Conservation (phyloP, 2,329 filamentous ascomycete species). For the Arthrobotrys sphaeroides region DNA sequence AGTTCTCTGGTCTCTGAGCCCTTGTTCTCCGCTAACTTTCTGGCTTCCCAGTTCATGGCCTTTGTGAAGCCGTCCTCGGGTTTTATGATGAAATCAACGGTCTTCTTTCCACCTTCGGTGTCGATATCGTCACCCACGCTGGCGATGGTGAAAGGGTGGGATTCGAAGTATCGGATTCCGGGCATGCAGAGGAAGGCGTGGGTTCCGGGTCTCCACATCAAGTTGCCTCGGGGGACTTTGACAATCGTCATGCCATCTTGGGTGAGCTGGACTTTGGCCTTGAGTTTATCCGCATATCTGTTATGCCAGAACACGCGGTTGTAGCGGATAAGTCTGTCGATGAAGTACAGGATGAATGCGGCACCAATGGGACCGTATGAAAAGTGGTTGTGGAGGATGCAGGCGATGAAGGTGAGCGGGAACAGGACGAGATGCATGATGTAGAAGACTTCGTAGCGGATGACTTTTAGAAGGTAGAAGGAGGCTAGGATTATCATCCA, state of each 20-base stretch:
- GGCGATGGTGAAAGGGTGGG: conserved; percentile 46
- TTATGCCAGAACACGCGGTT: conserved; percentile 54
- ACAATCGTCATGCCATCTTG: conserved; percentile 52
- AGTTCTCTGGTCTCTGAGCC: conserved; percentile 32
- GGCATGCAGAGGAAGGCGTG: conserved; percentile 52
- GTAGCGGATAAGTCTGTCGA: conserved; percentile 41
- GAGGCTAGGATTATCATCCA: conserved; percentile 54
- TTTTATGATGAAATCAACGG: conserved; percentile 53
- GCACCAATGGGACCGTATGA: conserved; percentile 48
- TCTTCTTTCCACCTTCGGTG: conserved; percentile 53
- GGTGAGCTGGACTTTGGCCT: conserved; percentile 48
- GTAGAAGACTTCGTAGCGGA: conserved; percentile 53
- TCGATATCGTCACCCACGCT: conserved; percentile 53
- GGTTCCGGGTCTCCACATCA: conserved; percentile 51
- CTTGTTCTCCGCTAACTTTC: conserved; percentile 26
- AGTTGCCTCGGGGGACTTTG: conserved; percentile 44
- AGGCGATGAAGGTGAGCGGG: conserved; percentile 48
- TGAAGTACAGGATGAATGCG: conserved; percentile 38
- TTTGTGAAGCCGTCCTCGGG: conserved; percentile 51
- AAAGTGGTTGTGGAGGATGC: conserved; percentile 48
- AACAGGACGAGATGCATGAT: conserved; percentile 45
- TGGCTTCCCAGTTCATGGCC: conserved; percentile 43
- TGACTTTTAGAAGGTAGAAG: conserved; percentile 52
- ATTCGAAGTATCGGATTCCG: conserved; percentile 49
- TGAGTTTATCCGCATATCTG: conserved; percentile 44